phyloP scores from a whole-genome alignment of 257 asterid genomes.

The Schizonepeta tenuifolia region DNA sequence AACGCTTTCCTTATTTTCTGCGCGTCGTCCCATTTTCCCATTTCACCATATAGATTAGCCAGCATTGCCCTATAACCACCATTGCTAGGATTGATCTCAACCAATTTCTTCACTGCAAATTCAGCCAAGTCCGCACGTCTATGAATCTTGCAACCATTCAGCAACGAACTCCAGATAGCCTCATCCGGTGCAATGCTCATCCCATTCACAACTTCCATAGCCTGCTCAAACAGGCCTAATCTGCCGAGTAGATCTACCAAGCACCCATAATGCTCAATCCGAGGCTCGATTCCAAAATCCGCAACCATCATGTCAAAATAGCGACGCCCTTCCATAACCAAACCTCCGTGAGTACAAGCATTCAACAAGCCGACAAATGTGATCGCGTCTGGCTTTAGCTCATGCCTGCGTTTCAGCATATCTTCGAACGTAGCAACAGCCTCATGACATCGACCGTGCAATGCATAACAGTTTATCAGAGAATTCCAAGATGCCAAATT shows the following conservation, averaged over 20 bases:
- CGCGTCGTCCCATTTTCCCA: constrained; percentile 75
- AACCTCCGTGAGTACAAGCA: constrained; percentile 81
- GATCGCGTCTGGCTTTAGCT: constrained; percentile 66
- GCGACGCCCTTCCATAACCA: constrained; percentile 56
- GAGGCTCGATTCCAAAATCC: constrained; percentile 60
- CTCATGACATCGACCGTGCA: constrained; percentile 57
- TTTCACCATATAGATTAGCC: constrained; percentile 71
- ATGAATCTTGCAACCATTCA: constrained; percentile 76
- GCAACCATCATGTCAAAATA: constrained; percentile 59
- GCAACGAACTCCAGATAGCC: constrained; percentile 78
- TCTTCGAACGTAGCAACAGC: constrained; percentile 58
- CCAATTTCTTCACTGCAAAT: constrained; percentile 55
- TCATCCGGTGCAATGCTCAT: constrained; percentile 76
- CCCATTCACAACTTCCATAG: constrained; percentile 57
- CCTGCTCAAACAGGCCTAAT: constrained; percentile 69
- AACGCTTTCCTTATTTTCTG: constrained; percentile 48
- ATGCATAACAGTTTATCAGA: constrained; percentile 72
- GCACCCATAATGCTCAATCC: constrained; percentile 79
- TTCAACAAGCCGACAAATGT: constrained; percentile 73
- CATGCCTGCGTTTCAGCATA: constrained; percentile 44
- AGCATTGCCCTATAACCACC: constrained; percentile 71
- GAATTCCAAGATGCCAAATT: constrained; percentile 74
- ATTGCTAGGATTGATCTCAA: constrained; percentile 59
- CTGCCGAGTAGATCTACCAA: constrained; percentile 75
- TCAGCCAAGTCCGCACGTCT: constrained; percentile 65